Evolutionary conservation across 768 basidiomycete species (phyloP).

Genomic region (Mycena chlorophos): DNA sequence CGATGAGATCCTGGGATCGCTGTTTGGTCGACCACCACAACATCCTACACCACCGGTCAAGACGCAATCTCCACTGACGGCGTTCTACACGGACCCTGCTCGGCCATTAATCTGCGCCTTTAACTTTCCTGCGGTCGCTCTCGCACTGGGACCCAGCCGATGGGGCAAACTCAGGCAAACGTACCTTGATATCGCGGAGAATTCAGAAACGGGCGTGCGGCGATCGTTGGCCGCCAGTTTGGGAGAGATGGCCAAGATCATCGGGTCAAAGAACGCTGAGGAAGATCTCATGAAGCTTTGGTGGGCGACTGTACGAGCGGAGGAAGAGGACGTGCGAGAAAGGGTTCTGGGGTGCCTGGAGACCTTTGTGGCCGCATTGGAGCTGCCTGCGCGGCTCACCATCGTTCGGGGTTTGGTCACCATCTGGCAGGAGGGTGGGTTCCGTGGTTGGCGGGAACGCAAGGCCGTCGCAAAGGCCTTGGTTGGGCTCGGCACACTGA

Average conservation of each 20-base stretch:
- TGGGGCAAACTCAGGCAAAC: slow-evolving; percentile 74
- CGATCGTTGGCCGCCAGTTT: slow-evolving; percentile 84
- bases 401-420: slow-evolving; percentile 49
- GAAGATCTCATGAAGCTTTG: slow-evolving; percentile 73
- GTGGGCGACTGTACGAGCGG: slow-evolving; percentile 54
- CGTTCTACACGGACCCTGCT: slow-evolving; percentile 63
- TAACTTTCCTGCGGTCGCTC: slow-evolving; percentile 88
- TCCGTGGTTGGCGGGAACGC: slow-evolving; percentile 78
- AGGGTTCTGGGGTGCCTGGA: slow-evolving; percentile 70
- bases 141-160: slow-evolving; percentile 72
- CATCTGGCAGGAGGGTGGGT: slow-evolving; percentile 57
- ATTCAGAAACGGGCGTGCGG: slow-evolving; percentile 62
- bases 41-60: neutral
- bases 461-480: slow-evolving; percentile 66
- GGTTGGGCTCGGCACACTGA: slow-evolving; percentile 44
- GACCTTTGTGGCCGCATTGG: slow-evolving; percentile 56
- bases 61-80: slow-evolving; percentile 33
- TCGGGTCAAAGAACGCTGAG: slow-evolving; percentile 68
- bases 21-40: slow-evolving; percentile 16
- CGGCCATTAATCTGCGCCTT: slow-evolving; percentile 81
- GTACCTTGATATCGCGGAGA: slow-evolving; percentile 66
- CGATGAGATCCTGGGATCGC: slow-evolving; percentile 13
- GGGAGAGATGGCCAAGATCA: slow-evolving; percentile 85
- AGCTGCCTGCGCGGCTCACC: slow-evolving; percentile 43
- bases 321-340: slow-evolving; percentile 70